These are phyloP conservation scores for Penicillium coprophilum DNA, from an alignment of 495 filamentous ascomycete species.

Conservation along the genomic window DNA sequence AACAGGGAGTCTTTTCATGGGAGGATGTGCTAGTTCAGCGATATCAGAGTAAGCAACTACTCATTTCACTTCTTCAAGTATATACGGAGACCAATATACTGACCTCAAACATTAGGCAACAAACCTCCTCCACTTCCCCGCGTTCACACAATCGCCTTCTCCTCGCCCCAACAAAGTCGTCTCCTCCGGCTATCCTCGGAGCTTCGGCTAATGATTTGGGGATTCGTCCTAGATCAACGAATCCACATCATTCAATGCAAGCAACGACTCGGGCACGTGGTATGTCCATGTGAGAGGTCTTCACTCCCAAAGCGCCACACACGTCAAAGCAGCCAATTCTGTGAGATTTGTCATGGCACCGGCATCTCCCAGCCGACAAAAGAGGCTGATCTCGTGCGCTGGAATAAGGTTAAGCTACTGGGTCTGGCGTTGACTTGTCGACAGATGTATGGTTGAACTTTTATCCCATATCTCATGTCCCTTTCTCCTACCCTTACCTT, in stretches of 20 bases:
- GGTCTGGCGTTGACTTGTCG: constrained; percentile 26
- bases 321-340: constrained; percentile 15
- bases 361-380: constrained; percentile 28
- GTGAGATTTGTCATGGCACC: constrained; percentile 43
- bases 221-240: constrained; percentile 32
- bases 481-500: background rate
- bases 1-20: constrained; percentile 48
- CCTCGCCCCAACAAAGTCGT: constrained; percentile 30
- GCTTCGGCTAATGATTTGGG: constrained; percentile 50
- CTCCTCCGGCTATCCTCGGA: constrained; percentile 47
- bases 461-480: too few relatives aligned
- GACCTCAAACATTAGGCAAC: constrained; percentile 29
- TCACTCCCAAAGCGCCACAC: background rate
- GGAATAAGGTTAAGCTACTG: constrained; percentile 13
- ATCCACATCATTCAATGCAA: constrained; percentile 46
- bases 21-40: constrained; percentile 49
- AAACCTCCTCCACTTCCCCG: constrained; percentile 36
- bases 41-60: constrained; percentile 40
- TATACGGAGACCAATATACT: too few relatives aligned
- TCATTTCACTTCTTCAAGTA: background rate
- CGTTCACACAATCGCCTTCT: constrained; percentile 4
- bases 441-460: constrained; percentile 23
- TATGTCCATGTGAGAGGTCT: constrained; percentile 34
- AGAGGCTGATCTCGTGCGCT: constrained; percentile 12
- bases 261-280: constrained; percentile 38